These are phyloP conservation scores for Talaromyces pinophilus DNA, from an alignment of 2,329 filamentous ascomycete genomes.

Conservation along the genomic window DNA sequence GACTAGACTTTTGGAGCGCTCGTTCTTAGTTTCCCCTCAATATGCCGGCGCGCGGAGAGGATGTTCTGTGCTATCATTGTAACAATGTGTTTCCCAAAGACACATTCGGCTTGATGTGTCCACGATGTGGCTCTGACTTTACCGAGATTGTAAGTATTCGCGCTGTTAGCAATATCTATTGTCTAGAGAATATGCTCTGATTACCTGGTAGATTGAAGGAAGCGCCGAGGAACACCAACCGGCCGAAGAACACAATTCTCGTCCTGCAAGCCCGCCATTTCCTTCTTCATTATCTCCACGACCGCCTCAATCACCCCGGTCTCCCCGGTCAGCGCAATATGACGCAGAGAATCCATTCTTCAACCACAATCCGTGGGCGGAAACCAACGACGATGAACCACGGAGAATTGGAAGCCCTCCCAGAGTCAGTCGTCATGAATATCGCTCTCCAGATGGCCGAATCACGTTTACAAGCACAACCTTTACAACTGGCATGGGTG, in stretches of 20 bases:
- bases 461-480: slow-evolving; percentile 44
- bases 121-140: slow-evolving; percentile 73
- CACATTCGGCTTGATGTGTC: slow-evolving; percentile 69
- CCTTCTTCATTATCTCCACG: slow-evolving; percentile 5
- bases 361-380: slow-evolving; percentile 52
- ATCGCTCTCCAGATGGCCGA: slow-evolving; percentile 50
- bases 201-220: slow-evolving; percentile 34
- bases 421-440: slow-evolving; percentile 40
- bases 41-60: slow-evolving; percentile 55
- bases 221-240: slow-evolving; percentile 31
- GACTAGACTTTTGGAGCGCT: not conserved
- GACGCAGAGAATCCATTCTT: slow-evolving; percentile 37
- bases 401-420: slow-evolving; percentile 28
- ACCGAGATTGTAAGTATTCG: slow-evolving; percentile 71
- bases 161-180: slow-evolving; percentile 6
- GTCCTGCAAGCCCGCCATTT: slow-evolving; percentile 16
- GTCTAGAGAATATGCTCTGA: not conserved
- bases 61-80: slow-evolving; percentile 86
- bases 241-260: slow-evolving; percentile 28
- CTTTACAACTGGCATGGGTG: slow-evolving; percentile 28
- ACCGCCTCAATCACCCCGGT: slow-evolving; percentile 30
- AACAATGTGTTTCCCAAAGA: slow-evolving; percentile 76
- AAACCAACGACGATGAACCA: slow-evolving; percentile 50
- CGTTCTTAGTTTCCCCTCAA: slow-evolving; percentile 16
- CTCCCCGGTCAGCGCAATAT: slow-evolving; percentile 31